Base-by-base conservation (phyloP, 192 early-diverging fungal species). In the Umbelopsis vinacea region DNA sequence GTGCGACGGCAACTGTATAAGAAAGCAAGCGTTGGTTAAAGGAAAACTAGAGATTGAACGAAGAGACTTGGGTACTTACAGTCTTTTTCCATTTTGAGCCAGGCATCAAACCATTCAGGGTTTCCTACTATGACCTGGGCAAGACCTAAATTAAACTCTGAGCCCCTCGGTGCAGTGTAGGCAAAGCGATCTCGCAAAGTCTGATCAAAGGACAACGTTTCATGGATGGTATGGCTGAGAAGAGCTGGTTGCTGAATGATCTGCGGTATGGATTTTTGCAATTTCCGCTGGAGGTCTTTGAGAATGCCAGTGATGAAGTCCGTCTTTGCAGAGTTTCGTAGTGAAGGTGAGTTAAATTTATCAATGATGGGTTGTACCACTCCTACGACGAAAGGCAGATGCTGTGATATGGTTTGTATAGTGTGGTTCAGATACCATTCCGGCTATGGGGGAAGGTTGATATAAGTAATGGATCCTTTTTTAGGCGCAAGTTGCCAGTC, bases 341-440 rank as follows among this genome's bases (percentile, higher is more conserved):
- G 78, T 10, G 79, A 67, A 11, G 82, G n/a, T 24, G 60, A 35
- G 4, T 23, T 46, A 2, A 24, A 12, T 0, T 48, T 50, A 12
- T 91, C 79, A 19, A 92, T 73, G 11, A 92, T 79, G n/a, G 74
- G 78, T 53, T 94, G 92, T 0, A 91, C 81, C 37, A 81, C 86
- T 19, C 81, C 77, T 72, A 88, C 80, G 9, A 94, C 67, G 68
- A 94, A 89, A 8, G 90, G 84, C 12, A 88, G 72, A 67, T 91
- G 88, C 9, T 87, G 86, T 21, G 81, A 85, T 45, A 92, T 83
- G 35, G 83, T 81, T 21, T 76, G 81, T 35, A 89, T 74, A 22
- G 89, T 71, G 54, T 91, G 89, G 4, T 85, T 82, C 22, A 92
- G 76, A 72, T 89, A 92, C 92, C 91, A 92, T 75, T 94, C 92